Conservation (phyloP, 495 filamentous ascomycete species). For the Hyaloscypha finlandica region DNA sequence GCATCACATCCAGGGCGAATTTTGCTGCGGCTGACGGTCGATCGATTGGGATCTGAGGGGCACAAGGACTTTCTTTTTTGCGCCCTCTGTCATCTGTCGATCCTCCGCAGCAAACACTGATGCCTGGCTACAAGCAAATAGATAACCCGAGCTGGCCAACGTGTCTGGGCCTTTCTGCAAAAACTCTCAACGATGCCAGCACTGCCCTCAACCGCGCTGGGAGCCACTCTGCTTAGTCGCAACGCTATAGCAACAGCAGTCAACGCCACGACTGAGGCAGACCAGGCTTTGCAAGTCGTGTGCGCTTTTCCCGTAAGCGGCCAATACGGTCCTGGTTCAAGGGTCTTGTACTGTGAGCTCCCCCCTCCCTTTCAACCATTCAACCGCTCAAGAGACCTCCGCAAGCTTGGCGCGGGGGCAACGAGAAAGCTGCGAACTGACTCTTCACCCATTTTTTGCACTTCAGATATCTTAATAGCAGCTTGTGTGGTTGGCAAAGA, state of each 20-base stretch:
- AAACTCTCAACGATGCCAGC: constrained; percentile 40
- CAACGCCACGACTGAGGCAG: constrained; percentile 18
- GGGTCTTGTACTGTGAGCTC: constrained; percentile 57
- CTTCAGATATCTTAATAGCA: constrained; percentile 56
- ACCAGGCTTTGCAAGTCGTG: constrained; percentile 47
- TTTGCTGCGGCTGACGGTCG: background rate
- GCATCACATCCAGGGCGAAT: too few relatives aligned
- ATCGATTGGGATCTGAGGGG: background rate
- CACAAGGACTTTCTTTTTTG: background rate
- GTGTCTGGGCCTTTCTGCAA: background rate
- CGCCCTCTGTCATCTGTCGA: background rate
- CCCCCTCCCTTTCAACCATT: background rate
- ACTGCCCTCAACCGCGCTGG: constrained; percentile 36
- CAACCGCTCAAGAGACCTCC: too few relatives aligned
- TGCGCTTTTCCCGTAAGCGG: constrained; percentile 64
- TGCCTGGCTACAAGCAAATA: background rate
- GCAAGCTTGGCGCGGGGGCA: background rate
- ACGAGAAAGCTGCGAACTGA: background rate
- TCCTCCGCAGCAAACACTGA: background rate
- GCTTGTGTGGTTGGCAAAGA: constrained; percentile 56
- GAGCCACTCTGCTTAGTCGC: constrained; percentile 11
- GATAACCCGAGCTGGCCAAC: background rate
- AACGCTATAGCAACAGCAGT: constrained; percentile 15
- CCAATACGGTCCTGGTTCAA: constrained; percentile 59
- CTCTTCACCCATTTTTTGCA: constrained; percentile 2